Base-by-base conservation (phyloP, 805 yeast genomes). In the Komagataella mondaviorum region DNA sequence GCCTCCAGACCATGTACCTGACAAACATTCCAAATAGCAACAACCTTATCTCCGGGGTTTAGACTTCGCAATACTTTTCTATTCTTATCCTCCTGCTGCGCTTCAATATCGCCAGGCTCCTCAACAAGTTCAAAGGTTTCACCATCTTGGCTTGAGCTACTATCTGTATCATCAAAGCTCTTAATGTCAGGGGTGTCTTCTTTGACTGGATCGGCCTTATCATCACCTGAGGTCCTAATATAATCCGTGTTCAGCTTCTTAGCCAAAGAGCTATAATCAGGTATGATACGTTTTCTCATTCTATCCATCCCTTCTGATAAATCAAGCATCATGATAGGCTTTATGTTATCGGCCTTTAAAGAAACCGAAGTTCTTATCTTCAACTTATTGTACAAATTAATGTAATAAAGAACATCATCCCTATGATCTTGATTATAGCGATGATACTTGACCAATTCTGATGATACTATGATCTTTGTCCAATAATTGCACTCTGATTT, bases 1-100 rank as follows among this genome's bases (percentile, higher is more conserved):
- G 89, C 80, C 30, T 81, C 86, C n/a, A 88, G 66, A 0, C 96
- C 96, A 52, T 83, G 67, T 18, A 89, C 77, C 49, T 81, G 79
- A 51, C 90, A 79, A 1, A 85, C 80, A 61, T 88, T 88, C 82
- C 87, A 82, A 16, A 88, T 66, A 18, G 24, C 47, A 18, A 16
- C n/a, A 20, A 17, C 47, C 48, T 73, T 74, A 61, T 88, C 96
- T 14, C 85, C 85, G 50, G 78, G 74, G 56, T 69, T 80, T 51
- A 88, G 66, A 57, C 86, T 77, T 53, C 90, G 73, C 18, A 88
- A 66, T 1, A 88, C 83, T 59, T 83, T 84, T 51, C 95, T 67
- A 61, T 88, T 86, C 57, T 79, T 80, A 61, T 87, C 95, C 55
- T 81, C 84, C 51, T 73, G 72, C 3, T 53, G 60, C 4, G 57